Evolutionary conservation across 2,329 filamentous ascomycete genomes (phyloP), one percentile per base, ranked within the genome.

Genomic region (Chaetomiaceae sp.): DNA sequence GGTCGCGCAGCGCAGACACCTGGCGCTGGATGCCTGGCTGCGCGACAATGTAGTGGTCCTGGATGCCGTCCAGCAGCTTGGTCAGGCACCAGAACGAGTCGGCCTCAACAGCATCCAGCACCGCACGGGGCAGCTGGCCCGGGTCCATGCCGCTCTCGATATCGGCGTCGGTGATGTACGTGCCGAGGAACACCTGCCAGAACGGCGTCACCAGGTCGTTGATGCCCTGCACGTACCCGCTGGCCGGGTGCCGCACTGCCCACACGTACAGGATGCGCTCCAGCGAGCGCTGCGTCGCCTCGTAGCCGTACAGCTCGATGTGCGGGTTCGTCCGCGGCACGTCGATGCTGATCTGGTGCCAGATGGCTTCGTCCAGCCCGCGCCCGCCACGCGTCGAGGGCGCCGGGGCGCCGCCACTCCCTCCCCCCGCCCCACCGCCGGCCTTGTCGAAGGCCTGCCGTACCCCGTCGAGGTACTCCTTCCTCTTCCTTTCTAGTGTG

Each of bases 311-410:
- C 0, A 99, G 77, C 60, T 95, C 88, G 48, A 99, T 85, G 68
- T 97, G 93, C 10, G 93, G 93, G 65, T 96, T 97, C 4, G 93
- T 99, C 44, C 93, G 83, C 3, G 93, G 93, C 19, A 97, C 89
- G 65, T 99, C 93, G 63, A 99, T 99, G 69, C 90, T 96, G 70
- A 99, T 97, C 66, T 99, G 93, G 72, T 99, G 93, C 93, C 93
- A 99, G 53, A 99, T 84, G n/a, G 89, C 87, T 72, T 99, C 93
- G 61, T 99, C 95, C 16, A 99, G 72, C 2, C 91, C 92, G 55
- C 60, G 48, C 10, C 20, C 44, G n/a, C 55, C 50, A 12, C 51
- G 53, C 20, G 49, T 34, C 4, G 54, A 44, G 6, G 54, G 34
- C 3, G 31, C 37, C 1, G 55, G 27, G 62, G 55, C 63, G 33